Conservation (phyloP, 2,329 filamentous ascomycete genomes). For the Diaporthe sp. region DNA sequence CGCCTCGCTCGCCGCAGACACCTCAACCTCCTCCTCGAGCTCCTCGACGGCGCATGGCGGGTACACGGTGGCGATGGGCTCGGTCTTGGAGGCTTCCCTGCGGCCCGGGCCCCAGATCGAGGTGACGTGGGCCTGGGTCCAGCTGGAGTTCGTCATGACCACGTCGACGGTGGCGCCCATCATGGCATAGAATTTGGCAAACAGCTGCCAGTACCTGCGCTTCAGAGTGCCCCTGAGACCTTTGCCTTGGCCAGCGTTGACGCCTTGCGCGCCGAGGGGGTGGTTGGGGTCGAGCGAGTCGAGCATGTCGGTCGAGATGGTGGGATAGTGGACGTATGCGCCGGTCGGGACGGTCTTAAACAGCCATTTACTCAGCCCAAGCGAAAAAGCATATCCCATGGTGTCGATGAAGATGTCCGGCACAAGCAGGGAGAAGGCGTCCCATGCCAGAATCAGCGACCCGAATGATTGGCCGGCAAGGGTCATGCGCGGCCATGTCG, state of each 20-base stretch:
- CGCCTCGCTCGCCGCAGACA: constrained; percentile 78
- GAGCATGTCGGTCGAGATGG: constrained; percentile 98
- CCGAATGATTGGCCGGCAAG: constrained; percentile 94
- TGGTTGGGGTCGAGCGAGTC: constrained; percentile 79
- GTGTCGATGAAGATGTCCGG: constrained; percentile 97
- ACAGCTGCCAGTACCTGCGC: constrained; percentile 86
- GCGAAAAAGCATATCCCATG: constrained; percentile 95
- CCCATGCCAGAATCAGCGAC: constrained; percentile 88
- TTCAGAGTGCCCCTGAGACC: constrained; percentile 81
- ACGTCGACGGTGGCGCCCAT: constrained; percentile 89
- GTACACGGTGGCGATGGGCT: constrained; percentile 83
- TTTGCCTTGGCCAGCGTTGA: constrained; percentile 86
- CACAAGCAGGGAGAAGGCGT: constrained; percentile 91
- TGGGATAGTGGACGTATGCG: constrained; percentile 98
- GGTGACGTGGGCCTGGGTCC: constrained; percentile 89
- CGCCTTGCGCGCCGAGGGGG: constrained; percentile 73
- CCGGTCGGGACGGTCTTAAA: constrained; percentile 87
- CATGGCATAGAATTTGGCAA: constrained; percentile 85
- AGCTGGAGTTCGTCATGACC: constrained; percentile 97
- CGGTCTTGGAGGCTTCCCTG: constrained; percentile 57
- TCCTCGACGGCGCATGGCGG: constrained; percentile 93
- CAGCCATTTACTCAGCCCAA: constrained; percentile 85
- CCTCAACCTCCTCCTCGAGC: constrained; percentile 80
- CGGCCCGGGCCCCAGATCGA: constrained; percentile 80
- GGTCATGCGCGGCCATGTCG: constrained; percentile 92